These are phyloP conservation scores for Tuctoria greenei DNA, from an alignment of 176 grass and related monocot genomes.

Conservation along the genomic window DNA sequence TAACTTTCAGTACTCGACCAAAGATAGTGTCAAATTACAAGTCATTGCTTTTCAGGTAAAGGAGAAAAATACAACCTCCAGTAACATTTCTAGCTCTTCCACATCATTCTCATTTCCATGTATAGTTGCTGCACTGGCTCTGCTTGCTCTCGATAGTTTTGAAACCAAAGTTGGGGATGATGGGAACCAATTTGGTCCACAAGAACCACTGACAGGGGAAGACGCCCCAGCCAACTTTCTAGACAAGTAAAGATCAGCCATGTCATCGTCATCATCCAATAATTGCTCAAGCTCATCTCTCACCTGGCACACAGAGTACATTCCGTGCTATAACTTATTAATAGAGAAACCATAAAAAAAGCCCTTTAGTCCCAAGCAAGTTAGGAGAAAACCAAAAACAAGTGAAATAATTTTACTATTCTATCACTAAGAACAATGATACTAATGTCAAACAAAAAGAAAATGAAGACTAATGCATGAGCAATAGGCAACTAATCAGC, in stretches of 20 bases:
- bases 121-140: conserved; percentile 82
- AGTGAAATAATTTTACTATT: background rate
- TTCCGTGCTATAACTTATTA: conserved; percentile 21
- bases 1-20: conserved; percentile 29
- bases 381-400: conserved; percentile 6
- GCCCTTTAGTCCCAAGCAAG: background rate
- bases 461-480: conserved; percentile 1
- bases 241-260: conserved; percentile 99
- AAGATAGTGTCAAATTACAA: background rate
- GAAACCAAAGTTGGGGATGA: conserved; percentile 92
- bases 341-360: background rate
- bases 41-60: background rate
- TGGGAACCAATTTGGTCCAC: conserved; percentile 78
- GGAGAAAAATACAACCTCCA: conserved; percentile 64
- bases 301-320: conserved; percentile 60
- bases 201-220: conserved; percentile 79
- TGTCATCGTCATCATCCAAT: conserved; percentile 98
- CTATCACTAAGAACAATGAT: background rate
- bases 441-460: background rate
- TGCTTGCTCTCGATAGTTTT: conserved; percentile 93
- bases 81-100: conserved; percentile 98
- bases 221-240: conserved; percentile 86
- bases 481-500: conserved; percentile 4
- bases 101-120: conserved; percentile 99
- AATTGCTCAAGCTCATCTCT: conserved; percentile 99